Evolutionary conservation across 352 stramenopile species (phyloP).

Genomic region (Peronospora tabacina): DNA sequence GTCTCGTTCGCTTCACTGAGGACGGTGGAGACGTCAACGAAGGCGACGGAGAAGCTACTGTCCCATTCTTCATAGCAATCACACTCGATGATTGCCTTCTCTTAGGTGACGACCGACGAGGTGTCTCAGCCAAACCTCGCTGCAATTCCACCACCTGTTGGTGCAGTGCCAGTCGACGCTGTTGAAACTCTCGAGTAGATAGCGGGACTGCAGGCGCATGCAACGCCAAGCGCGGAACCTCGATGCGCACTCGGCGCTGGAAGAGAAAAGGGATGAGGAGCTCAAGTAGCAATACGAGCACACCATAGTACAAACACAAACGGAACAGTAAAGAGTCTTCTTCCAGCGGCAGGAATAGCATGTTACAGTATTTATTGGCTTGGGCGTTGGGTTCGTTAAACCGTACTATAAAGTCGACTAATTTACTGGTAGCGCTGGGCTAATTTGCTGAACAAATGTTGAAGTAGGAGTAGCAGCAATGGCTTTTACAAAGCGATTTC

Average conservation of each 20-base stretch:
- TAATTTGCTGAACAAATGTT: not conserved
- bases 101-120: constrained; percentile 15
- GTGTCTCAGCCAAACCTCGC: constrained; percentile 21
- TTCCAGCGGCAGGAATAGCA: constrained; percentile 45
- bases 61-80: constrained; percentile 1
- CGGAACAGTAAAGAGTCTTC: constrained; percentile 47
- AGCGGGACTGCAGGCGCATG: constrained; percentile 21
- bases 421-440: not conserved
- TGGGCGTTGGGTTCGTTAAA: not conserved
- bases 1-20: constrained; percentile 15
- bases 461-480: not conserved
- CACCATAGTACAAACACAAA: constrained; percentile 48
- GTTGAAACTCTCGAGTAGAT: constrained; percentile 35
- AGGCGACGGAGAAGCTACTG: constrained; percentile 5
- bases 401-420: not conserved
- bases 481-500: not conserved
- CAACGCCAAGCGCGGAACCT: constrained; percentile 28
- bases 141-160: constrained; percentile 34
- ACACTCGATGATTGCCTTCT: constrained; percentile 1
- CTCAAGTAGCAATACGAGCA: constrained; percentile 44
- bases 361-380: constrained; percentile 1
- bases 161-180: constrained; percentile 32
- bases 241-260: constrained; percentile 42
- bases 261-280: constrained; percentile 46
- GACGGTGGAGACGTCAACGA: constrained; percentile 12